Conservation (phyloP, 345 rosid species). For the Hibiscus mutabilis region DNA sequence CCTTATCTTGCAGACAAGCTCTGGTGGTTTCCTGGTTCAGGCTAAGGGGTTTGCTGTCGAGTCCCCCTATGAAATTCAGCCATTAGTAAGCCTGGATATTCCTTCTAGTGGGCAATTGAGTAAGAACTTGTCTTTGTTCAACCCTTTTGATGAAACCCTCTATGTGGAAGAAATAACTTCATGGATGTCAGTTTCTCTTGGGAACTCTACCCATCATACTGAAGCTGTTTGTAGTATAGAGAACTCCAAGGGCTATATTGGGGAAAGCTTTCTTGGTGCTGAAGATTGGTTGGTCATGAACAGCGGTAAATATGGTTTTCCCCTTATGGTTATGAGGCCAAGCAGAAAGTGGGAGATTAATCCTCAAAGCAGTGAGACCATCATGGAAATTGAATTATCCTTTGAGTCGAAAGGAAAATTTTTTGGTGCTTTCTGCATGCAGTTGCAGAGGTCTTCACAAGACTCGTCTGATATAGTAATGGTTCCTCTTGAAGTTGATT, state of each 20-base stretch:
- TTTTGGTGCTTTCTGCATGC: slow-evolving; percentile 46
- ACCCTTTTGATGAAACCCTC: slow-evolving; percentile 51
- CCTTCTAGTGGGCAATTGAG: slow-evolving; percentile 35
- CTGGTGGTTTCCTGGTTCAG: slow-evolving; percentile 59
- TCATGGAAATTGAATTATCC: slow-evolving; percentile 50
- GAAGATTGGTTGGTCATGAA: slow-evolving; percentile 51
- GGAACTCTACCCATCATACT: slow-evolving; percentile 32
- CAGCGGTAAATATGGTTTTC: slow-evolving; percentile 30
- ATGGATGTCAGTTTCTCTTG: slow-evolving; percentile 49
- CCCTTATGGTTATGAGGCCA: slow-evolving; percentile 44
- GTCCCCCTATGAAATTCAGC: slow-evolving; percentile 49
- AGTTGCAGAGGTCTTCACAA: slow-evolving; percentile 39
- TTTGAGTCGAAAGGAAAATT: slow-evolving; percentile 36
- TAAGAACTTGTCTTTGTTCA: slow-evolving; percentile 50
- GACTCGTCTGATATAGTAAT: slow-evolving; percentile 37
- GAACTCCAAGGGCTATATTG: slow-evolving; percentile 20
- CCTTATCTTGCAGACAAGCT: slow-evolving; percentile 56
- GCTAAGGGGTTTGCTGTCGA: slow-evolving; percentile 52
- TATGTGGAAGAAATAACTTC: slow-evolving; percentile 45
- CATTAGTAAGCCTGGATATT: slow-evolving; percentile 28
- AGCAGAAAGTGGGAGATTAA: slow-evolving; percentile 47
- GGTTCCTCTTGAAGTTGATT: slow-evolving; percentile 50
- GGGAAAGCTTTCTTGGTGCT: slow-evolving; percentile 20
- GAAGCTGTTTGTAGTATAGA: slow-evolving; percentile 44
- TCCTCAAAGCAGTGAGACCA: slow-evolving; percentile 28